Evolutionary conservation across 768 basidiomycete species (phyloP).

Genomic region (Suillus subalutaceus): DNA sequence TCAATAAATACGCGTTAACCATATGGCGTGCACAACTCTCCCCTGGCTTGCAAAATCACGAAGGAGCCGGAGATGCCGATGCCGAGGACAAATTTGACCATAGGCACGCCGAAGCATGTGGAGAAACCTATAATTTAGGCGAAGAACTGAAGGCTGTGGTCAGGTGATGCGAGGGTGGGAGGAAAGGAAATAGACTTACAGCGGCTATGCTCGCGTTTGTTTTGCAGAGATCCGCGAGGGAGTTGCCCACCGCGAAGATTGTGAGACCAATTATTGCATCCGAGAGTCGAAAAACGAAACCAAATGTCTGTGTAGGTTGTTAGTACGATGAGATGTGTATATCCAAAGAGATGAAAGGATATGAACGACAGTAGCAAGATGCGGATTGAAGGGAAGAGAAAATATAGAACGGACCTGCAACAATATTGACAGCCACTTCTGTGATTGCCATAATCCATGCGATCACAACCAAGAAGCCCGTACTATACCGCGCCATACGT

Average conservation of each 20-base stretch:
- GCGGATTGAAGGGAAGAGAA: constrained; percentile 1
- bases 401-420: constrained; percentile 60
- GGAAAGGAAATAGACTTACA: constrained; percentile 42
- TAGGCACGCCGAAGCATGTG: constrained; percentile 90
- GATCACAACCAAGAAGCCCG: constrained; percentile 88
- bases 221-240: constrained; percentile 85
- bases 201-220: constrained; percentile 91
- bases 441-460: constrained; percentile 99
- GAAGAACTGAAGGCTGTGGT: constrained; percentile 55
- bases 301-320: constrained; percentile 67
- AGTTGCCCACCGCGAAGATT: constrained; percentile 95
- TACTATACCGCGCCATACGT: constrained; percentile 75
- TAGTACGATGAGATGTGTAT: constrained; percentile 3
- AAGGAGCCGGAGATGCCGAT: constrained; percentile 91
- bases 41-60: constrained; percentile 62
- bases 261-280: constrained; percentile 97
- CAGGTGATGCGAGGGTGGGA: background rate
- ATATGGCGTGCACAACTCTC: constrained; percentile 70
- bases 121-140: constrained; percentile 94
- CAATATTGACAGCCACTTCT: constrained; percentile 88
- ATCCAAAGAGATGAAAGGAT: background rate
- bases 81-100: constrained; percentile 89
- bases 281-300: constrained; percentile 90
- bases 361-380: background rate
- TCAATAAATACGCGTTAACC: constrained; percentile 72